Conservation (phyloP, 108 stramenopile genomes). For the Mayamaea pseudoterrestris region DNA sequence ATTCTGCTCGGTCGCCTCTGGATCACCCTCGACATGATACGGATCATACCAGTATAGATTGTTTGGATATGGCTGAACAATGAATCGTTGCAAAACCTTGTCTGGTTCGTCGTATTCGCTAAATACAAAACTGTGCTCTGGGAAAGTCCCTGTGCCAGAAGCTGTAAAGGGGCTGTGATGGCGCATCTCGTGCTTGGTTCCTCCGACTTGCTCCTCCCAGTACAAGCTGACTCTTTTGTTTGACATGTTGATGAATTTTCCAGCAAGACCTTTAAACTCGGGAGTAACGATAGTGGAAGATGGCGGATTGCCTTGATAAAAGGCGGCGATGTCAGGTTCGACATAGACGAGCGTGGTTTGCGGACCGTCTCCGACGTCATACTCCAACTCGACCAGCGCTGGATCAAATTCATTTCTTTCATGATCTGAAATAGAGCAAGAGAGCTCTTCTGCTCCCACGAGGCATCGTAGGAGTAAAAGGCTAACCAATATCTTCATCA, state of each 20-base stretch:
- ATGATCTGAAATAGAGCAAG: neutral
- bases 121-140: slow-evolving; percentile 46
- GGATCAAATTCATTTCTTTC: neutral
- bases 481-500: too few species aligned
- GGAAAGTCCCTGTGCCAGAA: slow-evolving; percentile 48
- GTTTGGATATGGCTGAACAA: slow-evolving; percentile 30
- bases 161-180: slow-evolving; percentile 29
- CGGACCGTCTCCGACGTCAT: slow-evolving; percentile 41
- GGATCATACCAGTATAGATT: slow-evolving; percentile 58
- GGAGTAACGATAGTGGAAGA: slow-evolving; percentile 17
- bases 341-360: slow-evolving; percentile 47
- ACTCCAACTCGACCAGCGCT: slow-evolving; percentile 27
- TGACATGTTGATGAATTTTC: slow-evolving; percentile 66
- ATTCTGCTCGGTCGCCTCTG: slow-evolving; percentile 42
- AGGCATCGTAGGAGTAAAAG: neutral
- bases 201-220: slow-evolving; percentile 30
- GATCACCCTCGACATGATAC: slow-evolving; percentile 39
- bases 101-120: slow-evolving; percentile 12
- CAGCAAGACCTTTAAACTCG: slow-evolving; percentile 45
- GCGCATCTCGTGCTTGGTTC: slow-evolving; percentile 17
- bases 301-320: slow-evolving; percentile 32
- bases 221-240: slow-evolving; percentile 23
- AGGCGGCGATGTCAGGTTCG: slow-evolving; percentile 55
- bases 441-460: neutral
- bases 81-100: slow-evolving; percentile 11